These are phyloP conservation scores for Arthroderma uncinatum DNA, from an alignment of 2,329 filamentous ascomycete genomes.

Conservation along the genomic window DNA sequence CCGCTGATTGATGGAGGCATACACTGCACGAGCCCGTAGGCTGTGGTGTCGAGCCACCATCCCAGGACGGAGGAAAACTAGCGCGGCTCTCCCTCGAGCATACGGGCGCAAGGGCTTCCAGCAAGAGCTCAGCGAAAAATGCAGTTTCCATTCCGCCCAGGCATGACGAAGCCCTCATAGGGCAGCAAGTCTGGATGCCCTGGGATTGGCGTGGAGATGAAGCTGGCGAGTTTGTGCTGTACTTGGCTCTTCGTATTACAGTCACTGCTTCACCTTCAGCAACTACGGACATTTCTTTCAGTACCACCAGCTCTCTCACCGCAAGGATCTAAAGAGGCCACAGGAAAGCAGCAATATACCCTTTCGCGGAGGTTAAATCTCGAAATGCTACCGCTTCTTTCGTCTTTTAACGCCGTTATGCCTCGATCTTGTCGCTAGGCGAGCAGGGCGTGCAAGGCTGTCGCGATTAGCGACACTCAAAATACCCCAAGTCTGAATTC, in stretches of 20 bases:
- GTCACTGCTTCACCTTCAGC: neutral
- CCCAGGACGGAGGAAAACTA: slow-evolving; percentile 3
- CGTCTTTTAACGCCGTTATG: neutral
- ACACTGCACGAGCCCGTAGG: neutral
- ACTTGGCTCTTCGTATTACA: slow-evolving; percentile 1
- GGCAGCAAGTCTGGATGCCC: neutral
- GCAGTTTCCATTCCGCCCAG: neutral
- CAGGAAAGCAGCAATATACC: neutral
- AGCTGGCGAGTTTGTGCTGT: neutral
- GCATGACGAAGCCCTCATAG: neutral
- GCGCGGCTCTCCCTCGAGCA: neutral
- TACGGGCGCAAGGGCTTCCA: slow-evolving; percentile 6
- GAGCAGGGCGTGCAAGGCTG: neutral
- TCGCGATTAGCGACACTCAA: neutral
- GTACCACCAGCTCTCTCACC: neutral
- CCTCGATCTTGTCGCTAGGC: neutral
- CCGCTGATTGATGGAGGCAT: slow-evolving; percentile 1
- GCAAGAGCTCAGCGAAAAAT: neutral
- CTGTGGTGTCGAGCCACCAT: neutral
- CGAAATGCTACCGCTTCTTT: neutral
- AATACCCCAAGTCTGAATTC: neutral
- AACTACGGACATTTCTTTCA: slow-evolving; percentile 1
- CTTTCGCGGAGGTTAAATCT: neutral
- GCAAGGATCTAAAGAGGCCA: neutral
- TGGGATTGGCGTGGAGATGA: neutral